These are phyloP conservation scores for Boletus rubescentipes DNA, from an alignment of 768 basidiomycete genomes.

Conservation along the genomic window DNA sequence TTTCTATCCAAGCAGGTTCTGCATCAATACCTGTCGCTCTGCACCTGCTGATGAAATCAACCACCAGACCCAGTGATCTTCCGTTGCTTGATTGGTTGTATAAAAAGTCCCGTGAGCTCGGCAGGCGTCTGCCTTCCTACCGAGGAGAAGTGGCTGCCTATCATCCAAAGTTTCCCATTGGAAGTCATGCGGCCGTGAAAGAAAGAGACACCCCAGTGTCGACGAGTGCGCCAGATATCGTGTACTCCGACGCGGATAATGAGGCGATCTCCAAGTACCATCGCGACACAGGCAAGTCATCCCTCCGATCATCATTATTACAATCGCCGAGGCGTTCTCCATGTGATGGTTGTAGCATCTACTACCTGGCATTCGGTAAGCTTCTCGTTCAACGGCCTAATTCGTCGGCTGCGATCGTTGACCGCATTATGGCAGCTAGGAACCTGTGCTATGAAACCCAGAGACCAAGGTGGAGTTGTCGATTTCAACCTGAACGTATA, in stretches of 20 bases:
- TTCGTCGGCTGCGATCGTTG: no score
- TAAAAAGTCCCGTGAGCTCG: conserved; percentile 53
- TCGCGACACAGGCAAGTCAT: neutral
- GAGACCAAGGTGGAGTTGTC: neutral
- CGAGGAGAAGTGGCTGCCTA: conserved; percentile 14
- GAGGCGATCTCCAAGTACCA: conserved; percentile 21
- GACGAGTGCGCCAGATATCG: conserved; percentile 30
- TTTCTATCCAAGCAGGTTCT: no score
- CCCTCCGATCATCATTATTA: neutral
- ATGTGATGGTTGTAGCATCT: neutral
- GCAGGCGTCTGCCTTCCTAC: conserved; percentile 47
- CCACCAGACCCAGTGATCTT: conserved; percentile 11
- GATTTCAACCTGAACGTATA: neutral
- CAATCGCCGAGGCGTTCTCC: neutral
- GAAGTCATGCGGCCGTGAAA: conserved; percentile 27
- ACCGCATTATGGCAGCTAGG: no score
- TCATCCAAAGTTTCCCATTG: conserved; percentile 30
- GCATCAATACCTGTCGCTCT: neutral
- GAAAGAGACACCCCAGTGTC: conserved; percentile 20
- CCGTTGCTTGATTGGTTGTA: conserved; percentile 36
- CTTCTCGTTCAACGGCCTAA: neutral
- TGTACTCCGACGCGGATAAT: conserved; percentile 36
- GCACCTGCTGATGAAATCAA: neutral
- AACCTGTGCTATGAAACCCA: neutral
- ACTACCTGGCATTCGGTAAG: neutral